A percentile compares a stretch with the other conserved stretches of the same genome.
These are phyloP conservation scores for Juglanconis juglandina DNA, from an alignment of 2,329 filamentous ascomycete species.

Conservation along the genomic window DNA sequence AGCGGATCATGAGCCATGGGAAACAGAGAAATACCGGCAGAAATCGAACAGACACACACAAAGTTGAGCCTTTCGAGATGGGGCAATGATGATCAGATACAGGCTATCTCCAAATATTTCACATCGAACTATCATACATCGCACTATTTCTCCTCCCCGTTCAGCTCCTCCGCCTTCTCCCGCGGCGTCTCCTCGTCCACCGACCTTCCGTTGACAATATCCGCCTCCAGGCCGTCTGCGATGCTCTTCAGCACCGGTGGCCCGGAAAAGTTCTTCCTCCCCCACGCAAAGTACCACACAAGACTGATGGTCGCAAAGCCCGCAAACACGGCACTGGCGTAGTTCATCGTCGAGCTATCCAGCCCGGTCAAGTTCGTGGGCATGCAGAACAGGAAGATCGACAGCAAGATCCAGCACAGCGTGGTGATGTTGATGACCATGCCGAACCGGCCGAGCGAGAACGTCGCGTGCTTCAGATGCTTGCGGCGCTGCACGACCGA, in stretches of 20 bases:
- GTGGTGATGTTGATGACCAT: slow-evolving; percentile 65
- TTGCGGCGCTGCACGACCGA: slow-evolving; percentile 64
- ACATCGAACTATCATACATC: neutral
- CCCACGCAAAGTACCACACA: slow-evolving; percentile 61
- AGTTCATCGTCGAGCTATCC: slow-evolving; percentile 58
- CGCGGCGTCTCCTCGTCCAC: slow-evolving; percentile 3
- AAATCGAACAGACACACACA: too few relatives aligned
- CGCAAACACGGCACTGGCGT: slow-evolving; percentile 63
- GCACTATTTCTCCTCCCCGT: neutral
- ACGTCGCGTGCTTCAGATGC: slow-evolving; percentile 62
- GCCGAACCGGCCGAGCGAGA: slow-evolving; percentile 67
- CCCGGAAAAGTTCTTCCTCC: slow-evolving; percentile 61
- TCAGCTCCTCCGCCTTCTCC: neutral
- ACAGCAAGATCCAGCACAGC: slow-evolving; percentile 67
- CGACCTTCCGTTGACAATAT: slow-evolving; percentile 1
- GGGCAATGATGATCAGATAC: neutral
- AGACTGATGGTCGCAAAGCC: slow-evolving; percentile 59
- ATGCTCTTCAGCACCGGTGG: slow-evolving; percentile 38
- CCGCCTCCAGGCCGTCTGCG: neutral
- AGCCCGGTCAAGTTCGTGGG: slow-evolving; percentile 57
- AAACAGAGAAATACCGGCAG: too few relatives aligned
- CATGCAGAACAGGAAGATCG: slow-evolving; percentile 75
- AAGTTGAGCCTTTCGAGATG: too few relatives aligned
- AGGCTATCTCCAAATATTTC: neutral
- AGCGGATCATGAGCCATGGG: too few relatives aligned